Evolutionary conservation across 257 asterid species (phyloP), one percentile per base, ranked within the genome.

Genomic region (Solanum pinnatisectum): DNA sequence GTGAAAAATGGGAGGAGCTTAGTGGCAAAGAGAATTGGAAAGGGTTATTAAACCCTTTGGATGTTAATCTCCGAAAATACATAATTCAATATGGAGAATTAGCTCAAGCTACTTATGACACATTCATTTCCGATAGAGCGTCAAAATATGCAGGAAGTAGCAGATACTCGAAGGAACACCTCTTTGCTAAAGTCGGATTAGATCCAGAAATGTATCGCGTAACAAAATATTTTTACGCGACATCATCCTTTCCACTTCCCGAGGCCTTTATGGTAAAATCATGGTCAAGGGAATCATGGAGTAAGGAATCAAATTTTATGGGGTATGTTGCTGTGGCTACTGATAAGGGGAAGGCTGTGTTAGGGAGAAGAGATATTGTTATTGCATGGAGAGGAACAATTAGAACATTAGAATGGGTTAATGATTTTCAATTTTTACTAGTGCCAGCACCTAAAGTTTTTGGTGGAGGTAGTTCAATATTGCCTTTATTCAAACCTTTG

Each of bases 251-350:
- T 6, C 63, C 86, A 0, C 92, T 94, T 10, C 96, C 99, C 0
- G 98, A 94, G 5, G 94, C 98, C 11, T 93, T 96, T 85, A 93
- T 96, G 18, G 0, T 93, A 33, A 94, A 70, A 91, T 93, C 98
- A 1, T 87, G 91, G 90, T 94, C 98, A 1, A 88, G 98, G 78
- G 96, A 95, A 88, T 93, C 96, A 2, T 94, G 98, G 99, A 91
- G 95, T 73, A 94, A 89, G 90, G 98, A n/a, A n/a, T n/a, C n/a
- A n/a, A n/a, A n/a, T n/a, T n/a, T n/a, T n/a, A n/a, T n/a, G 1
- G 99, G 98, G 27, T 96, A 77, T 73, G 93, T 94, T 25, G 98
- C 96, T 2, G 99, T 95, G 92, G 96, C 98, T 0, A 96, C 95
- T 0, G 96, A 96, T 59, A 95, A 93, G 70, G 99, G 96, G 87